phyloP scores from a whole-genome alignment of 1,139 yeast species.

The Zygosaccharomyces pseudobailii region DNA sequence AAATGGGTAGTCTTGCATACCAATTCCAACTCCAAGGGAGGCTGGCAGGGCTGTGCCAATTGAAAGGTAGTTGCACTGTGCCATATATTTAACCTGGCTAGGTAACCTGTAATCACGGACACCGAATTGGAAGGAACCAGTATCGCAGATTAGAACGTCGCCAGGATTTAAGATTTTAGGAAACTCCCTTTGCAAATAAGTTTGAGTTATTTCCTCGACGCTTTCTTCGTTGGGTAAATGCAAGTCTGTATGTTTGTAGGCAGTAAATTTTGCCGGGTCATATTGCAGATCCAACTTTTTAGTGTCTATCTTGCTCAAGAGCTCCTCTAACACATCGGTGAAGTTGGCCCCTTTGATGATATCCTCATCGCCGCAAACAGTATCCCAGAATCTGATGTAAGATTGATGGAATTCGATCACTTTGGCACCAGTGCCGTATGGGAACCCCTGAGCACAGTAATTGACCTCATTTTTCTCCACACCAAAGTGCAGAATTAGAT shows the following conservation, averaged over 20 bases:
- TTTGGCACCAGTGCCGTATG: conserved; percentile 27
- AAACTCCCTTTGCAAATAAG: conserved; percentile 16
- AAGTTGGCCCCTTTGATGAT: conserved; percentile 40
- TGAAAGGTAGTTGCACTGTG: conserved; percentile 73
- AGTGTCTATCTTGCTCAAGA: conserved; percentile 37
- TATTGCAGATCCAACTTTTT: conserved; percentile 28
- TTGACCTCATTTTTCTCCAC: conserved; percentile 50
- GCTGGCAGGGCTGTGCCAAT: conserved; percentile 88
- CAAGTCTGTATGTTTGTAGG: conserved; percentile 7
- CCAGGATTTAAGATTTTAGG: conserved; percentile 42
- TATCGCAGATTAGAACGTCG: conserved; percentile 68
- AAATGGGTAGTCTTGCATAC: conserved; percentile 48
- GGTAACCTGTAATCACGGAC: conserved; percentile 61
- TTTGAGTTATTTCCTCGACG: conserved; percentile 21
- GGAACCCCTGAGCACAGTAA: conserved; percentile 43
- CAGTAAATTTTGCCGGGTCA: conserved; percentile 7
- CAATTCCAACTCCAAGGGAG: conserved; percentile 71
- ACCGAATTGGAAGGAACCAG: conserved; percentile 75
- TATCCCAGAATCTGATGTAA: conserved; percentile 39
- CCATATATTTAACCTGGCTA: conserved; percentile 43
- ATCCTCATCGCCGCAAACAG: conserved; percentile 12
- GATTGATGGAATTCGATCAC: conserved; percentile 37
- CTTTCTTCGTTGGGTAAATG: conserved; percentile 2
- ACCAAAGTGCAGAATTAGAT: conserved; percentile 50
- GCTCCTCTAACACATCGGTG: conserved; percentile 41